Base-by-base conservation (phyloP, 345 rosid genomes). In the Trapa incisa region DNA sequence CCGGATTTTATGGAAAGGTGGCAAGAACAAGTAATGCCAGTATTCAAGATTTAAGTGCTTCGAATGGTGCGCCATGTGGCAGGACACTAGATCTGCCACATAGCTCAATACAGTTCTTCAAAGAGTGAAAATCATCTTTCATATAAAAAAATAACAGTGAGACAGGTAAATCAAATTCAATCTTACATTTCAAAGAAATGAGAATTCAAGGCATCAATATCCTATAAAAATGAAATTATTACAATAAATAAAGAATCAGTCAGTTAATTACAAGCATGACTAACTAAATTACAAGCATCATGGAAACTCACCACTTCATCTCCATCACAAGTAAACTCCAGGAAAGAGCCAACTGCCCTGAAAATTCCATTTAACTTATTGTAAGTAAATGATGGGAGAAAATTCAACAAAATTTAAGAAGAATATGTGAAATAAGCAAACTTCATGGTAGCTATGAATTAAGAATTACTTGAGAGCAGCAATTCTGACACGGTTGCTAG, bases 271-370 rank as follows among this genome's bases (percentile, higher is more conserved):
- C 58, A 37, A 52, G 47, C 4, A 70, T 16, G 12, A 64, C 37
- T 16, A 63, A 47, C 8, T 37, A 61, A 13, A 65, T 37, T 29
- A 29, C 14, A 70, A 36, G 57, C 56, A 29, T 47, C 50, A 60
- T 37, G 5, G 41, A 67, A 71, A 75, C 81, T 84, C 79, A 95
- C 99, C 96, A 89, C 97, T 66, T 91, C 97, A 72, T 58, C 82
- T 54, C 89, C 94, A 15, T 91, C 97, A 72, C 69, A 78, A 35
- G 90, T 88, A 73, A 91, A 95, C 78, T 95, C 99, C 15, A 95
- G 84, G 75, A 91, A 91, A 52, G 99, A 91, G 32, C 99, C 99
- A 56, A 95, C 91, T 38, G 99, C 97, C 96, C 99, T 95, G 90
- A 36, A 47, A 75, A 67, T 42, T 16, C 22, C 33, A 71, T 67